phyloP scores from a whole-genome alignment of 1,284 basidiomycete species.

The Ustilago bromivora region DNA sequence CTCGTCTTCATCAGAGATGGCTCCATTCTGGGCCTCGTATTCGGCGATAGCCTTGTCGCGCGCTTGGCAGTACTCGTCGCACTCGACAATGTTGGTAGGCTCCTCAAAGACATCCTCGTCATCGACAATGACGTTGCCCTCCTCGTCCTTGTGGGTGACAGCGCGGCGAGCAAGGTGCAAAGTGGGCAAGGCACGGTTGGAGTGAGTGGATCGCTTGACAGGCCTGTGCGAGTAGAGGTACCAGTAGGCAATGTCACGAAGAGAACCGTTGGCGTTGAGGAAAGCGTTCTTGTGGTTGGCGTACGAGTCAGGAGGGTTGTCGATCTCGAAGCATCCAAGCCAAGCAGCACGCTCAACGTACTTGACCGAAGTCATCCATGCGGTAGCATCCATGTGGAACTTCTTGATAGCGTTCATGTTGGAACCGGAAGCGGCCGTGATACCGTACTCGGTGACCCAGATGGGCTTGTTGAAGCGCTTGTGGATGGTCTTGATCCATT shows the following conservation, averaged over 20 bases:
- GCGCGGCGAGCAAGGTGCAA: conserved; percentile 37
- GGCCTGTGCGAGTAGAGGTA: conserved; percentile 47
- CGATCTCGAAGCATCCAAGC: conserved; percentile 64
- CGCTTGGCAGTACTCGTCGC: conserved; percentile 50
- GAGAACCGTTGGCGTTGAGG: conserved; percentile 56
- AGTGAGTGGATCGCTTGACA: conserved; percentile 41
- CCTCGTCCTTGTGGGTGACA: conserved; percentile 48
- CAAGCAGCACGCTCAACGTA: conserved; percentile 66
- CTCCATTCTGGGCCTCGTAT: conserved; percentile 40
- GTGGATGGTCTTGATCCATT: conserved; percentile 60
- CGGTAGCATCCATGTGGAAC: conserved; percentile 59
- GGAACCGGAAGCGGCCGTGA: conserved; percentile 57
- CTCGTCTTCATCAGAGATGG: conserved; percentile 40
- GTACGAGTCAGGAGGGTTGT: conserved; percentile 62
- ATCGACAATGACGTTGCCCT: conserved; percentile 48
- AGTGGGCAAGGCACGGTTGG: conserved; percentile 50
- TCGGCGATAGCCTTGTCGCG: conserved; percentile 42
- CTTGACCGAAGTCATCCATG: conserved; percentile 49
- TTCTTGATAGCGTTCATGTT: conserved; percentile 51
- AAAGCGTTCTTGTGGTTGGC: conserved; percentile 64
- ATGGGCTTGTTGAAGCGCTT: conserved; percentile 57
- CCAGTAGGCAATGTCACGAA: conserved; percentile 58
- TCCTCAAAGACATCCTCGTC: conserved; percentile 47
- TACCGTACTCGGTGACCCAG: conserved; percentile 68
- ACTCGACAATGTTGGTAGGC: conserved; percentile 38